These are phyloP conservation scores for Paramecium primaurelia DNA, from an alignment of 73 alveolate species.

Conservation along the genomic window DNA sequence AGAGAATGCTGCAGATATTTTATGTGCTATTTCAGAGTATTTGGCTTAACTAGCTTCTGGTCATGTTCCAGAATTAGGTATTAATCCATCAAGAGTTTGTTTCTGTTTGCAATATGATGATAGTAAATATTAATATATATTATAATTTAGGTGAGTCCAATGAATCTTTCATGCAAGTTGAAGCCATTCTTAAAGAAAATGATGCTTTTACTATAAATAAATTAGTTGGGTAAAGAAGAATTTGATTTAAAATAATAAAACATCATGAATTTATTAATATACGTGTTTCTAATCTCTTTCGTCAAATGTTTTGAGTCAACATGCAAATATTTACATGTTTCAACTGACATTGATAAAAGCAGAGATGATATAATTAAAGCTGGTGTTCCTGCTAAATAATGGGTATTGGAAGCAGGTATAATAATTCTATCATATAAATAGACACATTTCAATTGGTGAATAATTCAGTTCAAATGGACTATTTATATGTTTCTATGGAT, in stretches of 20 bases:
- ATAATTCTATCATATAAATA: background rate
- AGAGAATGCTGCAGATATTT: constrained; percentile 46
- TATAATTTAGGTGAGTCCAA: background rate
- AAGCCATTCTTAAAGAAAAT: background rate
- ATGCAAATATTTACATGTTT: constrained; percentile 2
- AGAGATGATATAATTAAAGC: constrained; percentile 30
- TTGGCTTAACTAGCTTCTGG: constrained; percentile 42
- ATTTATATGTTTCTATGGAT: background rate
- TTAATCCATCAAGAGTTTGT: constrained; percentile 36
- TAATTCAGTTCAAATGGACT: background rate
- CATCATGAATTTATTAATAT: background rate
- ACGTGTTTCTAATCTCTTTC: constrained; percentile 14
- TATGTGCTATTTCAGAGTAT: constrained; percentile 34
- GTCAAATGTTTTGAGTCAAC: constrained; percentile 1
- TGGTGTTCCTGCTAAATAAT: background rate
- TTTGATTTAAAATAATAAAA: background rate
- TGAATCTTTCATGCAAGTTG: background rate
- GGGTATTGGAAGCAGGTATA: constrained; percentile 19
- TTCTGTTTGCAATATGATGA: constrained; percentile 44
- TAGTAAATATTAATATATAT: background rate
- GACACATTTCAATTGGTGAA: constrained; percentile 8
- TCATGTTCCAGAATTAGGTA: constrained; percentile 28
- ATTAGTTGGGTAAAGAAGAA: constrained; percentile 27
- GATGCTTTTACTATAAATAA: background rate
- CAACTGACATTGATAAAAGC: background rate